Evolutionary conservation across 768 basidiomycete genomes (phyloP).

Genomic region (Leccinum rimulosum): DNA sequence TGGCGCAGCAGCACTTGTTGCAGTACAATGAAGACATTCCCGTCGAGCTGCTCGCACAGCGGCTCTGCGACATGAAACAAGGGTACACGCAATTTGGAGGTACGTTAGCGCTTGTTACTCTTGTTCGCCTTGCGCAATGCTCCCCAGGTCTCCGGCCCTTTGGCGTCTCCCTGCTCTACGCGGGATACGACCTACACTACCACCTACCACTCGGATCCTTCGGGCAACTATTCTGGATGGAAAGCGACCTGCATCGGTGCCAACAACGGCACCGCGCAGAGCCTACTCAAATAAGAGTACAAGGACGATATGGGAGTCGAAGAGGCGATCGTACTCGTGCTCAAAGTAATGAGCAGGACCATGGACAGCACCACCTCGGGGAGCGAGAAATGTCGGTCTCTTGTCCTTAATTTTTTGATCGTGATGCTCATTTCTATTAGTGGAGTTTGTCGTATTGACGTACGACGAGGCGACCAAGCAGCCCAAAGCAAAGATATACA

Average conservation of each 20-base stretch:
- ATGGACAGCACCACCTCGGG: slow-evolving; percentile 98
- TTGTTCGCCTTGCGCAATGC: not conserved
- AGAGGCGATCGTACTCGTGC: slow-evolving; percentile 85
- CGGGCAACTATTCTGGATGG: slow-evolving; percentile 98
- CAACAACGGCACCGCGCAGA: slow-evolving; percentile 95
- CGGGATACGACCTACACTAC: slow-evolving; percentile 95
- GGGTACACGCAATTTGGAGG: slow-evolving; percentile 98
- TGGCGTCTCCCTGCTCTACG: slow-evolving; percentile 95
- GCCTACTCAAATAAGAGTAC: slow-evolving; percentile 96
- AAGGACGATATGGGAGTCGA: slow-evolving; percentile 91
- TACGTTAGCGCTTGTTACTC: slow-evolving; percentile 30
- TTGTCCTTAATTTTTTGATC: slow-evolving; percentile 24
- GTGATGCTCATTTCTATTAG: slow-evolving; percentile 39
- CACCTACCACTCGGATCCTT: slow-evolving; percentile 94
- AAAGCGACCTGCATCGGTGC: slow-evolving; percentile 99
- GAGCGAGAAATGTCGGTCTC: slow-evolving; percentile 85
- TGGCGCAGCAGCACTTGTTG: slow-evolving; percentile 86
- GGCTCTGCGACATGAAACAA: slow-evolving; percentile 96
- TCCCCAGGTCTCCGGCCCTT: slow-evolving; percentile 84
- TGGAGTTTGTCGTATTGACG: slow-evolving; percentile 95
- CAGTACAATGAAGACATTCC: slow-evolving; percentile 97
- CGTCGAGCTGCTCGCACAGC: slow-evolving; percentile 91
- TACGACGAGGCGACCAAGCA: slow-evolving; percentile 73
- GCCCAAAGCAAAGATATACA: slow-evolving; percentile 90
- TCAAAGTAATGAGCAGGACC: slow-evolving; percentile 98